Percentiles rank a stretch among this genome's conserved stretches.
Evolutionary conservation across 495 filamentous ascomycete genomes (phyloP).

Genomic region (Penicillium ucsense): DNA sequence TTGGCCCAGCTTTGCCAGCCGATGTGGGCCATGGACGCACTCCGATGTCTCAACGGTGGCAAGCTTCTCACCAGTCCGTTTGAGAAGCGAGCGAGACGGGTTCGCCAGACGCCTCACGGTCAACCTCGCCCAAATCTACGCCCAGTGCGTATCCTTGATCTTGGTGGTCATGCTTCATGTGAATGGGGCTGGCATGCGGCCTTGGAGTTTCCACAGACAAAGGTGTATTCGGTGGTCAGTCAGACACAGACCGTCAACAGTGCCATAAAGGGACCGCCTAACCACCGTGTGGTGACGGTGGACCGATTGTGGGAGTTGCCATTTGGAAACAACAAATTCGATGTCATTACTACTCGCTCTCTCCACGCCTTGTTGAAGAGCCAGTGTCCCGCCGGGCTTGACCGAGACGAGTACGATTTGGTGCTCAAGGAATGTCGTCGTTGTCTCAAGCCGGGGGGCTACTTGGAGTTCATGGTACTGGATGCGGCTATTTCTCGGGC

Average conservation of each 20-base stretch:
- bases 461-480: conserved; percentile 80
- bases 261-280: conserved; percentile 69
- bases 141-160: conserved; percentile 62
- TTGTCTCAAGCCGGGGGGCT: conserved; percentile 84
- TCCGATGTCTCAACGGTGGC: conserved; percentile 70
- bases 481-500: conserved; percentile 83
- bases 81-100: conserved; percentile 39
- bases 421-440: conserved; percentile 80
- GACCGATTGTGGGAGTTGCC: conserved; percentile 68
- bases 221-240: conserved; percentile 76
- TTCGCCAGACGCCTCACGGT: background rate
- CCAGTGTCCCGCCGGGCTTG: conserved; percentile 38
- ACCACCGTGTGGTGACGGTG: conserved; percentile 75
- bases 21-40: conserved; percentile 73
- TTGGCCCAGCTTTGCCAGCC: conserved; percentile 62
- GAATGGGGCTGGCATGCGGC: conserved; percentile 97
- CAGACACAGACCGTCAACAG: conserved; percentile 58
- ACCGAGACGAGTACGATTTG: conserved; percentile 77
- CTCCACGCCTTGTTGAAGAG: conserved; percentile 73
- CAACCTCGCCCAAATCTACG: conserved; percentile 9
- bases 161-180: conserved; percentile 73
- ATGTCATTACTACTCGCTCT: conserved; percentile 84
- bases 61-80: conserved; percentile 70
- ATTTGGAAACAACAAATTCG: conserved; percentile 82
- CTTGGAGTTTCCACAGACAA: conserved; percentile 69